Evolutionary conservation across 2,329 filamentous ascomycete species (phyloP), one percentile per base, ranked within the genome.

Genomic region (Fusarium humuli): DNA sequence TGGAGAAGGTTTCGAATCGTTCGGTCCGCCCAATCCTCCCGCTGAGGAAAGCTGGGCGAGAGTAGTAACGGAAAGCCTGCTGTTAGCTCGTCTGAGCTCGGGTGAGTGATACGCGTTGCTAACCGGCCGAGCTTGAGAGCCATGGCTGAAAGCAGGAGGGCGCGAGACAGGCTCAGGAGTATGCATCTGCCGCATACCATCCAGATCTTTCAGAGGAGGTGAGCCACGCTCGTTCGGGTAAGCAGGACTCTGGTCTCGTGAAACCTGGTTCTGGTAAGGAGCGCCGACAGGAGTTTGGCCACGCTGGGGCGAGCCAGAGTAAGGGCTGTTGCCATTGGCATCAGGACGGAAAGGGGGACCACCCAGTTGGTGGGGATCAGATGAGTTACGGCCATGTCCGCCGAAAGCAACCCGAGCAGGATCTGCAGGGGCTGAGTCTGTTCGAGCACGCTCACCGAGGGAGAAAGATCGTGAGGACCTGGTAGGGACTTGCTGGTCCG

Each of bases 81-180:
- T 94, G 73, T 94, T 96, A 54, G 92, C 93, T 69, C 90, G 90
- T 67, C 92, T 91, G 74, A 95, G 84, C 76, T 96, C 93, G 16
- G 92, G 88, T 30, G 93, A 91, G 61, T 93, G 89, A 72, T 92
- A 89, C 1, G 92, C 92, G 46, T 78, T 88, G 63, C 87, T 89
- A 2, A 85, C 83, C 7, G 94, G 94, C 50, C 88, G 87, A 54
- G 91, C 87, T 65, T 91, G 89, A 14, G 94, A 88, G 40, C 87
- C 86, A 79, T 97, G 93, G 49, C 89, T 87, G 78, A 98, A 95
- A 13, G 89, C 89, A 5, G 95, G 95, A 2, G 95, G 94, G 8
- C 86, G 83, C 7, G 88, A 88, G 22, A 98, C 94, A 10, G 93
- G 93, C 71, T 92, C 91, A 3, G 92, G 93, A 8, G 92, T 89